Base-by-base conservation (phyloP, 495 filamentous ascomycete genomes). In the Platismatia glauca region DNA sequence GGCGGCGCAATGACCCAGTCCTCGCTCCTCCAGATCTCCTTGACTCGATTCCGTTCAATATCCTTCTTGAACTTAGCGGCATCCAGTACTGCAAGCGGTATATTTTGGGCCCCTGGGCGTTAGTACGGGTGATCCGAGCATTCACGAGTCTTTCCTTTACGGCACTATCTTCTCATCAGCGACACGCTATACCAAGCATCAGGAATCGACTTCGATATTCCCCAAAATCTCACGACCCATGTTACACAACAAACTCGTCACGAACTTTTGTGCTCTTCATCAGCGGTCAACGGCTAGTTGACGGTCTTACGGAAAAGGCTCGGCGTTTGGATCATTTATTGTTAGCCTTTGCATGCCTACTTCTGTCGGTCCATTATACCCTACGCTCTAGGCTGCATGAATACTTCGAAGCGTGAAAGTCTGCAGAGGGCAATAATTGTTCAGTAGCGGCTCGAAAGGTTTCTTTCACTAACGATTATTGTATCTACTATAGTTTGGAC, bases 1-100 rank as follows among this genome's bases (percentile, higher is more conserved):
- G 50, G 89, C 89, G 57, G 88, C 91, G 41, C 81, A 81, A 67
- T 83, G 77, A 77, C 48, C 46, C 27, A 31, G 27, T 18, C 13
- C 48, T 31, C 69, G 41, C 43, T 41, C 56, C 57, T 58, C 59
- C 46, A 41, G 39, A 55, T 39, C 63, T 55, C 68, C 57, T 60
- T 67, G 29, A 38, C 39, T 48, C 35, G 44, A 52, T 38, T 60
- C 48, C 34, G 31, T 60, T 50, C 35, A 31, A 20, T 70, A 68
- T 68, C 70, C 64, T 70, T 74, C 68, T 69, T 66, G 53, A 58
- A 56, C 22, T 58, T 59, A 66, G 66, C 58, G 55, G 55, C 55
- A 62, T 65, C 37, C 63, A 52, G 27, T 52, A 33, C n/a, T 61
- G 48, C 59, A 22, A 61, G 34, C 59, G 59, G 59, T 52, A 41